Base-by-base conservation (phyloP, 2,329 filamentous ascomycete species). In the Pseudogymnoascus sp. region DNA sequence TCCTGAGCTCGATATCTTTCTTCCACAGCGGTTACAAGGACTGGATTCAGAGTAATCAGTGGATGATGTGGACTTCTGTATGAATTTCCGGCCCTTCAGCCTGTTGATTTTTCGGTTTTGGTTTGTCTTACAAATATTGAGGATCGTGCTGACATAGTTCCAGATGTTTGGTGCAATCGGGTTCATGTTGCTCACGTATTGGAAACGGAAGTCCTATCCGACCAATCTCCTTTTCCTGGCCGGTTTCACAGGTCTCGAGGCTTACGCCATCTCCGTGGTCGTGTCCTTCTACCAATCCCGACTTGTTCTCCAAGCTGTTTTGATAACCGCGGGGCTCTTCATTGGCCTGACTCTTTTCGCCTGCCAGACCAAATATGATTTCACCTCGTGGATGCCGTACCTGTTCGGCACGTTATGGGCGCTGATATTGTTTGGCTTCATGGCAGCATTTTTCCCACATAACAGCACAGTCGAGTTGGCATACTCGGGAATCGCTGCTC, bases 351-450 rank as follows among this genome's bases (percentile, higher is more conserved):
- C 88, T 1, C 76, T 92, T 50, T 97, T 99, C 75, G 94, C 94
- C 60, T 96, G 92, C 84, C 94, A 99, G 80, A 90, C 90, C 67
- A 96, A 95, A 76, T 99, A 99, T 74, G 94, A 99, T 80, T 99
- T 99, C 75, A 97, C 93, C 1, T 88, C 85, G 67, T 99, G 94
- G 93, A 90, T 93, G 80, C 93, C 94, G 16, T 97, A 97, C 74
- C 84, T 97, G 3, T 95, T 95, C 71, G 92, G 92, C 64, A 87
- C 82, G 0, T 83, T 99, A 16, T 97, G 94, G 94, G 88, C 90
- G 5, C 78, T 97, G 64, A 82, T 99, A 66, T 80, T 99, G 42
- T 97, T 97, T 73, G 90, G 94, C 60, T 94, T 99, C 80, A 92
- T 97, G 84, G 82, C 88, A 67, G 84, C 85, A 68, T 97, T 97